These are phyloP conservation scores for Vanrija sp. DNA, from an alignment of 1,284 basidiomycete species.

Conservation along the genomic window DNA sequence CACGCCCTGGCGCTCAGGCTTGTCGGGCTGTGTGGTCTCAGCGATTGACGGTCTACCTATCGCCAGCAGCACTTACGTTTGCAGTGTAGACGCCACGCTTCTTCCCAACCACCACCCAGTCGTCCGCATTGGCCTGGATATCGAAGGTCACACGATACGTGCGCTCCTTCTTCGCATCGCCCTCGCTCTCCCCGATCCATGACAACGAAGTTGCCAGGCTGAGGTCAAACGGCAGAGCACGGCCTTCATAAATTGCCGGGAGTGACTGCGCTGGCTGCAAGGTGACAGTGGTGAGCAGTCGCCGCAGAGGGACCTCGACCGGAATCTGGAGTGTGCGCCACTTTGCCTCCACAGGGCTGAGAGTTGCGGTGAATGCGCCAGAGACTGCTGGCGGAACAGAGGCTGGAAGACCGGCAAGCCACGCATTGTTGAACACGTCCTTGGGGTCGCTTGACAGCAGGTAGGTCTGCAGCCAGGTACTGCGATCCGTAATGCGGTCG, in stretches of 20 bases:
- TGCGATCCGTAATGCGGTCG: slow-evolving; percentile 5
- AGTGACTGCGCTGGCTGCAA: slow-evolving; percentile 15
- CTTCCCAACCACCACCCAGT: slow-evolving; percentile 41
- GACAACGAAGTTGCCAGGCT: slow-evolving; percentile 24
- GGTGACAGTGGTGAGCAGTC: slow-evolving; percentile 30
- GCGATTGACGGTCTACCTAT: not conserved
- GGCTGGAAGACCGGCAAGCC: not conserved
- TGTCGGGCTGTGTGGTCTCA: slow-evolving; percentile 11
- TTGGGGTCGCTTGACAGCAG: slow-evolving; percentile 5
- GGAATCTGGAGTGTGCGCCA: slow-evolving; percentile 46
- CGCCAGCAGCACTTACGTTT: slow-evolving; percentile 15
- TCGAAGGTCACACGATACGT: slow-evolving; percentile 30
- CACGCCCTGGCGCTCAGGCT: slow-evolving; percentile 21
- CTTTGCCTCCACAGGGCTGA: not conserved
- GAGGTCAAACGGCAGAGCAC: slow-evolving; percentile 32
- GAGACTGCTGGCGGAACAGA: not conserved
- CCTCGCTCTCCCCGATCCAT: slow-evolving; percentile 26
- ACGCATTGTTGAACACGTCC: slow-evolving; percentile 7
- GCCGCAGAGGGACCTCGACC: slow-evolving; percentile 43
- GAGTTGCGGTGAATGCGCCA: not conserved
- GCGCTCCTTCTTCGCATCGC: not conserved
- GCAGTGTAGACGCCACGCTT: slow-evolving; percentile 38
- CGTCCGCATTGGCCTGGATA: slow-evolving; percentile 32
- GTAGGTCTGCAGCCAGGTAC: slow-evolving; percentile 20
- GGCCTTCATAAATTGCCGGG: slow-evolving; percentile 37